Evolutionary conservation across 345 rosid genomes (phyloP), one percentile per base, ranked within the genome.

Genomic region (Mangifera indica): DNA sequence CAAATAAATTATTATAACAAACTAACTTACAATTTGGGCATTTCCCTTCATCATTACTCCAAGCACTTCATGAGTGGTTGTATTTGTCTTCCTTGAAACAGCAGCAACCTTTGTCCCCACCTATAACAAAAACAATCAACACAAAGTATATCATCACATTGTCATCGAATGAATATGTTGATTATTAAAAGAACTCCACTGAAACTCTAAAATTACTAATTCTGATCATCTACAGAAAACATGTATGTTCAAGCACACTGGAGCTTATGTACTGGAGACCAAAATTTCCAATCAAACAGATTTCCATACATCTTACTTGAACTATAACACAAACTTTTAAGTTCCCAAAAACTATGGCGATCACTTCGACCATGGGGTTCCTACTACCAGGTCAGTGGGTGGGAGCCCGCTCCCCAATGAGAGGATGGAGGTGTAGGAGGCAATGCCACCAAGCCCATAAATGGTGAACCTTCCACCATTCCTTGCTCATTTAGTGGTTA

Each of bases 21-120:
- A 72, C 49, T 61, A 77, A 72, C 89, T 65, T 86, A 92, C 99
- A 4, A 91, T 84, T 87, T 95, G 98, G 56, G 94, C 87, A 24
- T 91, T 88, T 20, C 78, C 93, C 81, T 81, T 79, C 7, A 96
- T 95, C 93, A 88, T 85, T 53, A 89, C 96, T 77, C 97, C 98
- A 29, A 96, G 76, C 32, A 91, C 93, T 88, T 95, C 99, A 83
- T 95, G 96, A 29, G 86, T 89, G 5, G 98, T 95, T 58, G 99
- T 95, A 78, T 95, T 95, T 11, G 98, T 93, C 82, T 95, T 95
- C 77, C 97, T 82, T 2, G 99, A 96, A 74, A 92, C 95, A 67
- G 99, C 98, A 72, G 96, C 87, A 72, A 96, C 97, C 84, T 93
- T 96, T 32, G 91, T 84, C 42, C 97, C 99, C 71, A 91, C 96